Conservation (phyloP, 495 filamentous ascomycete genomes). For the Aspergillus affinis region DNA sequence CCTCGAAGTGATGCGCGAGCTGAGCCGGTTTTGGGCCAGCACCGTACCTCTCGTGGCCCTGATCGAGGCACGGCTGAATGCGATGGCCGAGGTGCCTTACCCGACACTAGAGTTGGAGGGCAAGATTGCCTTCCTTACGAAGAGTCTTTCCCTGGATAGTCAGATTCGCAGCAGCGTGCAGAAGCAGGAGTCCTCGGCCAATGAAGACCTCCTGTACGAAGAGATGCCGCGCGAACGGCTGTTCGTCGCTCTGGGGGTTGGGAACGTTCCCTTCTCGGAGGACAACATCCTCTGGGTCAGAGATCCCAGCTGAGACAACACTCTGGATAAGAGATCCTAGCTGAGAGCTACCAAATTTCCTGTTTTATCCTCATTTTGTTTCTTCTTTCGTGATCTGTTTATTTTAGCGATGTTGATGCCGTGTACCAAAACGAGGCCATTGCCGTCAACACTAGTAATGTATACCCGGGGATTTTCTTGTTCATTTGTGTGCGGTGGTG, state of each 20-base stretch:
- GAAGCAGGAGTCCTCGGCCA: constrained; percentile 18
- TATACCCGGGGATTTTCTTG: not conserved
- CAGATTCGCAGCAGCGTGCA: constrained; percentile 27
- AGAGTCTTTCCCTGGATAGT: constrained; percentile 33
- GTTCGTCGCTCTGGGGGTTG: constrained; percentile 33
- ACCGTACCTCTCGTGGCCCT: constrained; percentile 26
- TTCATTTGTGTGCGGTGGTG: not conserved
- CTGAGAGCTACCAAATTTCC: not conserved
- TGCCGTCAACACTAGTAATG: not conserved
- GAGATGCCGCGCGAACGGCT: constrained; percentile 33
- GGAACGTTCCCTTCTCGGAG: constrained; percentile 24
- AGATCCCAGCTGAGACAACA: no score
- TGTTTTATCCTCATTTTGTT: constrained; percentile 2
- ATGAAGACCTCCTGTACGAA: constrained; percentile 39
- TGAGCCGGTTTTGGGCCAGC: constrained; percentile 36
- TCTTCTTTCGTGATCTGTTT: not conserved
- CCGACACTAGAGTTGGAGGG: constrained; percentile 25
- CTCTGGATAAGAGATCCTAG: no score
- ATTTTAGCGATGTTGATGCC: not conserved
- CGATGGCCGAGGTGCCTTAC: constrained; percentile 30
- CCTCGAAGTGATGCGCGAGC: constrained; percentile 36
- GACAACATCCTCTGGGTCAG: constrained; percentile 32
- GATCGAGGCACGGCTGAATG: constrained; percentile 32
- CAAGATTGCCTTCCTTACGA: constrained; percentile 34
- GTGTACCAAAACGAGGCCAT: not conserved